Percentiles rank a stretch among this genome's conserved stretches.
These are phyloP conservation scores for Calocybe gangraenosa DNA, from an alignment of 768 basidiomycete genomes.

Conservation along the genomic window DNA sequence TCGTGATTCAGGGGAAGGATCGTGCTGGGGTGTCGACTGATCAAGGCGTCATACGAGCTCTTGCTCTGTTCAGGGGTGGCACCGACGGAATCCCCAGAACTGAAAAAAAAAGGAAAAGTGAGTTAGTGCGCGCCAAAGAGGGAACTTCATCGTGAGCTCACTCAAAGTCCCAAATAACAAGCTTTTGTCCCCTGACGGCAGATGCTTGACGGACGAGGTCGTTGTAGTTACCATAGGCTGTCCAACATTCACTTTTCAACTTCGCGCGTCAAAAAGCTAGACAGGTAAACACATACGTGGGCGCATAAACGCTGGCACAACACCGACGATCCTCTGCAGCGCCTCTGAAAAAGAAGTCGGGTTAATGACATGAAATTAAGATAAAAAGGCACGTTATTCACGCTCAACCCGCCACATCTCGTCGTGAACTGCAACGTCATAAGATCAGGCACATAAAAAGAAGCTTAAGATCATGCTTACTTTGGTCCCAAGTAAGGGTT, in stretches of 20 bases:
- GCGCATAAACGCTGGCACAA: slow-evolving; percentile 42
- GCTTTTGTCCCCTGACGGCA: slow-evolving; percentile 27
- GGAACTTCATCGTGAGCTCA: too few species aligned
- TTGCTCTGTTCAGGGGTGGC: slow-evolving; percentile 29
- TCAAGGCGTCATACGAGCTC: slow-evolving; percentile 22
- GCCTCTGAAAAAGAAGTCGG: slow-evolving; percentile 30
- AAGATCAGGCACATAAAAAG: background rate
- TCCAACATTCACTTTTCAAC: background rate
- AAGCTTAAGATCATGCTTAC: slow-evolving; percentile 20
- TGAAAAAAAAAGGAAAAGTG: slow-evolving; percentile 9
- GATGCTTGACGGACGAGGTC: slow-evolving; percentile 39
- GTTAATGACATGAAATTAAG: background rate
- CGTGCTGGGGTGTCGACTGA: slow-evolving; percentile 26
- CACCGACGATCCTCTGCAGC: slow-evolving; percentile 36
- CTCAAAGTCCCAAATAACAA: slow-evolving; percentile 34
- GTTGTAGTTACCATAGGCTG: slow-evolving; percentile 45
- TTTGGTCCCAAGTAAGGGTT: slow-evolving; percentile 35
- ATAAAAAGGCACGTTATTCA: slow-evolving; percentile 21
- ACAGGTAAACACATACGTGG: slow-evolving; percentile 28
- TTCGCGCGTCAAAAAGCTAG: background rate
- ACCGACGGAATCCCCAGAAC: slow-evolving; percentile 35
- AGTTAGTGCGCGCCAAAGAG: background rate
- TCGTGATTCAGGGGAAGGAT: slow-evolving; percentile 42
- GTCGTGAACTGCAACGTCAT: slow-evolving; percentile 29
- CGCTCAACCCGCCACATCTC: slow-evolving; percentile 44